Evolutionary conservation across 176 grass and related monocot genomes (phyloP), one percentile per base, ranked within the genome.

Genomic region (Lolium rigidum): DNA sequence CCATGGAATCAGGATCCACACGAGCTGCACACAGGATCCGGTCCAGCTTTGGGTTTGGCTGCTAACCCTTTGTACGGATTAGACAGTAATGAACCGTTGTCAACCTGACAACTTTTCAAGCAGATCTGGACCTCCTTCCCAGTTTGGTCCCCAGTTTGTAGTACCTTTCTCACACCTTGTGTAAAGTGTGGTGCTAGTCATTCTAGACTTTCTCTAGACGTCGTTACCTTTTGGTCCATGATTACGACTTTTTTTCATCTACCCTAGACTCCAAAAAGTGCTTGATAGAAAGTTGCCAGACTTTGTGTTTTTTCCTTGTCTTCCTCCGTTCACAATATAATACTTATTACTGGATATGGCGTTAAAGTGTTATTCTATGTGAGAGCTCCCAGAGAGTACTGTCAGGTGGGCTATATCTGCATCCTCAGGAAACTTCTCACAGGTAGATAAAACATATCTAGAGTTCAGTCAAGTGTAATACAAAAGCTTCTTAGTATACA

Each of bases 71-170:
- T 68, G 18, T 87, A 82, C 60, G 73, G 38, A 73, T 24, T 51
- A 81, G 49, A 70, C 61, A 31, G 54, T 74, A 43, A 48, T 48
- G 76, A 84, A 83, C 76, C 76, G 80, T 87, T 69, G 59, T 91
- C 80, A 77, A 89, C 84, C 76, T 87, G 61, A 88, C 60, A 80
- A 28, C 83, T 92, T 90, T 86, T 65, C 78, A 54, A 87, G 84
- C 68, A 84, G 89, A 89, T 81, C 84, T 83, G 84, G 25, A 2
- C 38, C 74, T 55, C 58, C 76, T 52, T 18, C 63, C 25, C 57
- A 67, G 66, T 73, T 66, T 88, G 87, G 88, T 82, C 85, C 85
- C 86, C 82, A 80, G 35, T 90, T 85, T 86, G 74, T 35, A 57
- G 74, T 35, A 57, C 78, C 46, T 80, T 92, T 86, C 88, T 26